phyloP scores from a whole-genome alignment of 176 grass and related monocot genomes.

The Aechmea fasciata region DNA sequence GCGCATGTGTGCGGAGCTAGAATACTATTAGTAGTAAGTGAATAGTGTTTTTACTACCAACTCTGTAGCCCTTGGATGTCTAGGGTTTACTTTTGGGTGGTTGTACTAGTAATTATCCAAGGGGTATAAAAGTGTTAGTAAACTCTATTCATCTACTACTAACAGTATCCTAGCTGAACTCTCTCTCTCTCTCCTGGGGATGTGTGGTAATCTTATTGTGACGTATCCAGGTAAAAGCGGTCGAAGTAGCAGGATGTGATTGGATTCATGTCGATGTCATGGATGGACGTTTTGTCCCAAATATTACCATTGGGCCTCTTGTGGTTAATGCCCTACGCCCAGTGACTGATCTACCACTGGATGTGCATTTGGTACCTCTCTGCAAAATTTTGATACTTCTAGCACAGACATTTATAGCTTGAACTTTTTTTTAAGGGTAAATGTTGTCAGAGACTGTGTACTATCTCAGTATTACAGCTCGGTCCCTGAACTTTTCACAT shows the following conservation, averaged over 20 bases:
- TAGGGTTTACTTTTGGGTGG: no score
- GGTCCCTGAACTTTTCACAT: no score
- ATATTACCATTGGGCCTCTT: constrained; percentile 96
- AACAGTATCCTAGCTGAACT: no score
- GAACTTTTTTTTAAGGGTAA: background rate
- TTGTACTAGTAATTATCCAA: no score
- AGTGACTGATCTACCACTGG: constrained; percentile 93
- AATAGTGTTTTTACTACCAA: no score
- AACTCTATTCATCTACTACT: no score
- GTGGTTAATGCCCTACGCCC: constrained; percentile 80
- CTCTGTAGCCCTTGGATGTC: no score
- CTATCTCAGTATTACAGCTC: no score
- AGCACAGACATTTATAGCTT: background rate
- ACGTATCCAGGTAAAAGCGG: constrained; percentile 78
- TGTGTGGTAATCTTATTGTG: background rate
- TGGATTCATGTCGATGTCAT: constrained; percentile 99
- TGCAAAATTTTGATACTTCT: background rate
- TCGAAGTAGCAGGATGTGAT: constrained; percentile 93
- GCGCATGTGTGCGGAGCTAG: no score
- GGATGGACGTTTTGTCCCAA: constrained; percentile 95
- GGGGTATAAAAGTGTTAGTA: no score
- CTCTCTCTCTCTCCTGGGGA: no score
- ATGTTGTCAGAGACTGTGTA: background rate
- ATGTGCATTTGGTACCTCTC: constrained; percentile 89
- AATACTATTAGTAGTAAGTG: no score